Percentiles rank a stretch among this genome's conserved stretches.
Evolutionary conservation across 2,329 filamentous ascomycete genomes (phyloP).

Genomic region (Colletotrichum melonis): DNA sequence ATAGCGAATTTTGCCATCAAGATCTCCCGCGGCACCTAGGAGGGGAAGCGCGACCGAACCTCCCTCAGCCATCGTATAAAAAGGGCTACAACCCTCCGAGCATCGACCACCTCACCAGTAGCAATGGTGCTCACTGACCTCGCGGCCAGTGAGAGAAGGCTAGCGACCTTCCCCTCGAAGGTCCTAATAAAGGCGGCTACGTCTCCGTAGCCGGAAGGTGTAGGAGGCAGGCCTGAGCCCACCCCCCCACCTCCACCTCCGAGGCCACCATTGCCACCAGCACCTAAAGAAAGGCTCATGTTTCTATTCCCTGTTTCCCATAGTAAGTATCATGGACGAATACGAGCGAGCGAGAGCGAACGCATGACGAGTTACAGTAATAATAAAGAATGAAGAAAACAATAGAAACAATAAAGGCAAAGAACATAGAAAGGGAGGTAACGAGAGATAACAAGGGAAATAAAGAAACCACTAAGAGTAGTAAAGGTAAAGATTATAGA

Average conservation of each 20-base stretch:
- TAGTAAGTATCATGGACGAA: not conserved
- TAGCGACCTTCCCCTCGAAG: not conserved
- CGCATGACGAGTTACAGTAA: not conserved
- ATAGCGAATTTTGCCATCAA: not conserved
- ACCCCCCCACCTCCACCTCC: not conserved
- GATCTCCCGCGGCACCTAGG: not conserved
- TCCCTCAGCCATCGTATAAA: not conserved
- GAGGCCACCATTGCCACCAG: not conserved
- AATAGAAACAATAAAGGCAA: too few relatives aligned
- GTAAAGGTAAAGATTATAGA: too few relatives aligned
- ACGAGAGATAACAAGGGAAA: too few relatives aligned
- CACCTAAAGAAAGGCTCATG: not conserved
- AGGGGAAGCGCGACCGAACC: not conserved
- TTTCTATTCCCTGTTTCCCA: not conserved
- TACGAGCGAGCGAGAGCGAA: not conserved
- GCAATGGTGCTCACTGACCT: not conserved
- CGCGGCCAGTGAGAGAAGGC: not conserved
- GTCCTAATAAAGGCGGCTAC: not conserved
- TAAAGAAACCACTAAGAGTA: too few relatives aligned
- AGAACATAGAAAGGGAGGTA: too few relatives aligned
- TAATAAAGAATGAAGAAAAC: not conserved
- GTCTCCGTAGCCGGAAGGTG: not conserved
- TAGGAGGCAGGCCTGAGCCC: not conserved
- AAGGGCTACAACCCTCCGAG: too few relatives aligned
- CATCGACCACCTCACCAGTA: too few relatives aligned